phyloP scores from a whole-genome alignment of 2,329 filamentous ascomycete genomes.

The Aspergillus sp. region DNA sequence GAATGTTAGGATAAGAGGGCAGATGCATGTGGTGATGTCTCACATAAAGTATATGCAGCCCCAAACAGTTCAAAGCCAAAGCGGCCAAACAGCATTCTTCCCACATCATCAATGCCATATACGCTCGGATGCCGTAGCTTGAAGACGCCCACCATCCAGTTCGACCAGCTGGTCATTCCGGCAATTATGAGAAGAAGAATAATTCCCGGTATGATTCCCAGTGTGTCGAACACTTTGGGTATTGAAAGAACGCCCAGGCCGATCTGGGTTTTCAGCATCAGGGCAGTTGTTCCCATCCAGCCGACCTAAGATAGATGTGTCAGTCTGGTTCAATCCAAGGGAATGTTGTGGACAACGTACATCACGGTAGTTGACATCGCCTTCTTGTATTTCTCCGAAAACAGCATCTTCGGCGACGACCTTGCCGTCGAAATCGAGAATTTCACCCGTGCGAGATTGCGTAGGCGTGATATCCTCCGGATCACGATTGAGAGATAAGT shows the following conservation, averaged over 20 bases:
- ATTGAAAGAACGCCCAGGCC: background rate
- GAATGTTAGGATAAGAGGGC: constrained; percentile 1
- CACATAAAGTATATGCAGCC: constrained; percentile 1
- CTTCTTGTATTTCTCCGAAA: background rate
- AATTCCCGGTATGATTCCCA: background rate
- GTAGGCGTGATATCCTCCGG: no score
- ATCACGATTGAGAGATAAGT: no score
- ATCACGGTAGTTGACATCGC: background rate
- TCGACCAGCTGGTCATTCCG: background rate
- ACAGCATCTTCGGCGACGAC: background rate
- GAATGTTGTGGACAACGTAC: background rate
- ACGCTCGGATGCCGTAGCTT: background rate
- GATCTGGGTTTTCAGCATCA: background rate
- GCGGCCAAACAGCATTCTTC: constrained; percentile 14
- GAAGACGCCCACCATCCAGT: background rate
- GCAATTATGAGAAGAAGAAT: background rate
- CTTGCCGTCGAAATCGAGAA: no score
- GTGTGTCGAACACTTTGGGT: background rate
- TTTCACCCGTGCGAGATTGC: no score
- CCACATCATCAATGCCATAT: background rate
- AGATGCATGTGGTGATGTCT: constrained; percentile 30
- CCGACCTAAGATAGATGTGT: background rate
- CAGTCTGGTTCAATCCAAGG: background rate
- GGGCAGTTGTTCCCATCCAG: background rate
- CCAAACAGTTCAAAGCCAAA: constrained; percentile 47